Conservation (phyloP, 257 asterid genomes). For the Rubia yunnanensis region DNA sequence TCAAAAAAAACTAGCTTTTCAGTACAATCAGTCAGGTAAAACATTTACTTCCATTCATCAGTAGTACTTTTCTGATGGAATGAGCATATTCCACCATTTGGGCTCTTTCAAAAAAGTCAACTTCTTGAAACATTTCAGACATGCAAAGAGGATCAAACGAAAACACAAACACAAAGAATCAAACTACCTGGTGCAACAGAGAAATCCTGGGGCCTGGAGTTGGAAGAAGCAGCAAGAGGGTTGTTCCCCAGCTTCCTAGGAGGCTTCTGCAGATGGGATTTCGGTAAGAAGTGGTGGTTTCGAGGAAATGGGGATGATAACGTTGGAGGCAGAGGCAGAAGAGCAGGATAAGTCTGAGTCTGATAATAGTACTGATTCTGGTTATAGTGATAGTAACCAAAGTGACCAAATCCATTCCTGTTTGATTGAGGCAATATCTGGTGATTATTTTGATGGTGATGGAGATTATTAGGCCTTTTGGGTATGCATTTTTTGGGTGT, state of each 20-base stretch:
- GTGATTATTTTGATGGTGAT: constrained; percentile 37
- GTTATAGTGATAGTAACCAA: constrained; percentile 41
- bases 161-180: not conserved
- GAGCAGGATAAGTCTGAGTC: constrained; percentile 47
- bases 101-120: not conserved
- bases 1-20: not conserved
- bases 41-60: not conserved
- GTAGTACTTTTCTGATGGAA: not conserved
- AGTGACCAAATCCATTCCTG: constrained; percentile 44
- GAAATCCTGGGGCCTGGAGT: constrained; percentile 34
- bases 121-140: constrained; percentile 1
- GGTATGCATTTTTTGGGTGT: constrained; percentile 41
- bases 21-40: not conserved
- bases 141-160: not conserved
- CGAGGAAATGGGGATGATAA: constrained; percentile 48
- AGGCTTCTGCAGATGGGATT: constrained; percentile 44
- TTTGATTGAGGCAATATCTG: constrained; percentile 43
- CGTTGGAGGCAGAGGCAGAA: constrained; percentile 70
- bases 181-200: constrained; percentile 43
- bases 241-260: constrained; percentile 23
- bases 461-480: constrained; percentile 24
- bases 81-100: not conserved
- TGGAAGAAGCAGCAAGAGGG: constrained; percentile 49
- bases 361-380: constrained; percentile 29
- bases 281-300: constrained; percentile 40